Conservation (phyloP, 1,284 basidiomycete species). For the Apiotrichum mycotoxinovorans region DNA sequence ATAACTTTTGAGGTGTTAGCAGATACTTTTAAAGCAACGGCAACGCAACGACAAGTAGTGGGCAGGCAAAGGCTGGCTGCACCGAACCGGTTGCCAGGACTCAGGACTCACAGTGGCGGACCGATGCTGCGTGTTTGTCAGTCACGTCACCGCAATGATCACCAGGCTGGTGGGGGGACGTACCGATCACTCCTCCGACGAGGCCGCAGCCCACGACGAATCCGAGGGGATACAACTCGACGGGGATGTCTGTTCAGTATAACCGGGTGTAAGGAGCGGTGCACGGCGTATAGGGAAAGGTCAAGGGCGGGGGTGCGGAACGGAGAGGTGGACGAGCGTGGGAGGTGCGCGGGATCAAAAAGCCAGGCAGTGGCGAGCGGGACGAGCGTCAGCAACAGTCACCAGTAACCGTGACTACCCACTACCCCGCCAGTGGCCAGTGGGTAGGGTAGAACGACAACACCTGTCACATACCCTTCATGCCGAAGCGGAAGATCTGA, state of each 20-base stretch:
- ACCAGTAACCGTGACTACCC: background rate
- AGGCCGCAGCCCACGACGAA: constrained; percentile 44
- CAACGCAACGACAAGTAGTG: too few species aligned
- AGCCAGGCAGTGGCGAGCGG: background rate
- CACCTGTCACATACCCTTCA: constrained; percentile 22
- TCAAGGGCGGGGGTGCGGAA: background rate
- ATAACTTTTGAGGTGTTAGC: constrained; percentile 3
- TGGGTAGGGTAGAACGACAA: too few species aligned
- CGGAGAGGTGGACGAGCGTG: background rate
- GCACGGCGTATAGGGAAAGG: constrained; percentile 18
- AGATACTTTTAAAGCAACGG: too few species aligned
- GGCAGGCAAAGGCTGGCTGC: too few species aligned
- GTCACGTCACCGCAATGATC: constrained; percentile 9
- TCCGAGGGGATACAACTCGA: constrained; percentile 50
- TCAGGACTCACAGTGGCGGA: constrained; percentile 16
- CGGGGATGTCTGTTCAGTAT: constrained; percentile 40
- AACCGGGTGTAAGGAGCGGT: background rate
- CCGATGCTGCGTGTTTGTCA: constrained; percentile 1
- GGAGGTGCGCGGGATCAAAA: background rate
- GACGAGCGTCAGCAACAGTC: background rate
- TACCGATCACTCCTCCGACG: constrained; percentile 41
- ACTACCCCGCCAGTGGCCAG: background rate
- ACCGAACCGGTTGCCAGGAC: too few species aligned
- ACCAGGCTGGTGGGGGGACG: constrained; percentile 17
- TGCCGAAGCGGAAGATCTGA: constrained; percentile 49